Conservation (phyloP, 1,284 basidiomycete genomes). For the Fistulinella cinereoalba region DNA sequence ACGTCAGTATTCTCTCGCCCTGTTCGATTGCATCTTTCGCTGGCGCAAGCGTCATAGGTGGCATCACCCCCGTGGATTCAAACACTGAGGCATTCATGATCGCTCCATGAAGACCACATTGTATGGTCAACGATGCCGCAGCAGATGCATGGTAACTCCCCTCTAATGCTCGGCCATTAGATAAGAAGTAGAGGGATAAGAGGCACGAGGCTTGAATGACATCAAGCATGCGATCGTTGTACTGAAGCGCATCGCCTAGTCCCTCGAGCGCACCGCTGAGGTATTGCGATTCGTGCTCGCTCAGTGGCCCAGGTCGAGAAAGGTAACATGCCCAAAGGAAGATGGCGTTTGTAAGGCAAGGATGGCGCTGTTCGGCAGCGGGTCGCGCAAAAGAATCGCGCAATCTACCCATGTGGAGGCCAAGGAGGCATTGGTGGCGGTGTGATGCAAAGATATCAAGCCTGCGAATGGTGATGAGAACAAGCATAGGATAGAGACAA, state of each 20-base stretch:
- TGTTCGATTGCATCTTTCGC: conserved; percentile 53
- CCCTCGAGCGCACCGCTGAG: conserved; percentile 57
- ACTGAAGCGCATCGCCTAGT: conserved; percentile 56
- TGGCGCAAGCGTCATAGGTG: conserved; percentile 53
- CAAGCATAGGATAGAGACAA: conserved; percentile 4
- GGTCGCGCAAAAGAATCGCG: conserved; percentile 55
- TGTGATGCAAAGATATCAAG: conserved; percentile 75
- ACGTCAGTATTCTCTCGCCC: conserved; percentile 62
- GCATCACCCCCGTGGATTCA: conserved; percentile 34
- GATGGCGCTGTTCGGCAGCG: conserved; percentile 59
- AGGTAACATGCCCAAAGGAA: conserved; percentile 79
- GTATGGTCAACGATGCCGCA: conserved; percentile 63
- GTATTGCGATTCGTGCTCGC: conserved; percentile 67
- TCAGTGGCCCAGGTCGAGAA: conserved; percentile 63
- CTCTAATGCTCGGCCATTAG: conserved; percentile 68
- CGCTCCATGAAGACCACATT: conserved; percentile 59
- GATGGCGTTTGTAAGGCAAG: conserved; percentile 72
- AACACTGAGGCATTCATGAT: conserved; percentile 39
- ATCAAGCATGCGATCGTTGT: conserved; percentile 56
- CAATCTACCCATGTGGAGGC: conserved; percentile 61
- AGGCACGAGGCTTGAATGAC: conserved; percentile 72
- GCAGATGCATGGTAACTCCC: conserved; percentile 70
- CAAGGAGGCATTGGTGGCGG: conserved; percentile 67
- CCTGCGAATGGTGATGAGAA: conserved; percentile 36
- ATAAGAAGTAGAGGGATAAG: conserved; percentile 68